Evolutionary conservation across 495 filamentous ascomycete genomes (phyloP).

Genomic region (Podospora australis): DNA sequence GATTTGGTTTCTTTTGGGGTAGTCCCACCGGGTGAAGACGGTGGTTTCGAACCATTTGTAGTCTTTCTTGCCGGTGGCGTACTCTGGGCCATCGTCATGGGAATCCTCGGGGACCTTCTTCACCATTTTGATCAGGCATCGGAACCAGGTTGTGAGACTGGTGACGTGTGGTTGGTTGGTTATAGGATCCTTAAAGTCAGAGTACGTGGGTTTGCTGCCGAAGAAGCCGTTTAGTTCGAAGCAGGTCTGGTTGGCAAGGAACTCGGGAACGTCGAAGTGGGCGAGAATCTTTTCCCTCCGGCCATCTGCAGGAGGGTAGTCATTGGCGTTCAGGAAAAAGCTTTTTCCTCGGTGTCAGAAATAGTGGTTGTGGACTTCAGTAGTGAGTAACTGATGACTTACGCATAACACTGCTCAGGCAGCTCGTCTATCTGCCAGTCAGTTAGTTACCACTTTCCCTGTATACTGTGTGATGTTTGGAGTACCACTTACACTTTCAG

Average conservation of each 20-base stretch:
- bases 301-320: conserved; percentile 8
- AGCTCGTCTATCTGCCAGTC: conserved; percentile 5
- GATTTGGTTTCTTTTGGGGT: conserved; percentile 6
- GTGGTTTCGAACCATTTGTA: conserved; percentile 23
- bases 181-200: conserved; percentile 1
- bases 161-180: not conserved
- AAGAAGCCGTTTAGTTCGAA: conserved; percentile 23
- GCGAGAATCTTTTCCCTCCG: conserved; percentile 12
- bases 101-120: conserved; percentile 6
- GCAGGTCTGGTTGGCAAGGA: conserved; percentile 17
- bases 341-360: conserved; percentile 3
- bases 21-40: conserved; percentile 18
- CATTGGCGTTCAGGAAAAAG: conserved; percentile 8
- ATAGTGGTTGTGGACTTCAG: too few species aligned
- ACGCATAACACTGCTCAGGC: conserved; percentile 17
- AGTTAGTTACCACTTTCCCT: not conserved
- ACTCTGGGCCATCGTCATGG: conserved; percentile 12
- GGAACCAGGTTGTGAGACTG: conserved; percentile 18
- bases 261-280: conserved; percentile 18
- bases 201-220: conserved; percentile 11
- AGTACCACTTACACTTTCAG: not conserved
- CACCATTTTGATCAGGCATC: conserved; percentile 17
- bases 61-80: conserved; percentile 4
- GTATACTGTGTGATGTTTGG: not conserved
- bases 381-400: not conserved